phyloP scores from a whole-genome alignment of 164 flowering plant species.

The Amborella trichopoda region DNA sequence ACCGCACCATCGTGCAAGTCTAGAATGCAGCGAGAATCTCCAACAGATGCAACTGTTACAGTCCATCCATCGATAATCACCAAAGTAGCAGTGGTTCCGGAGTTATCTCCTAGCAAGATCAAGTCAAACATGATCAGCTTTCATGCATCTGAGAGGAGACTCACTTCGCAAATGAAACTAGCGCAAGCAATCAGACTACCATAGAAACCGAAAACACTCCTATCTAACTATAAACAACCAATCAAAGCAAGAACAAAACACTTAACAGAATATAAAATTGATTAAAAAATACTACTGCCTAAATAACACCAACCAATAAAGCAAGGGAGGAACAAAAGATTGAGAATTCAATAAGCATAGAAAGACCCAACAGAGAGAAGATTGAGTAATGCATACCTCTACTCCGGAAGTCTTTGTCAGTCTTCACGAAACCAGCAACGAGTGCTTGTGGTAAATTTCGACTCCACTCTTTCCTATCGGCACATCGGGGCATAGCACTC shows the following conservation, averaged over 20 bases:
- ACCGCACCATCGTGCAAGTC: constrained; percentile 79
- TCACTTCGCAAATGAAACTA: no score
- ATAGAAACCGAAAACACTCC: no score
- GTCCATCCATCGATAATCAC: constrained; percentile 80
- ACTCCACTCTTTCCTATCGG: constrained; percentile 82
- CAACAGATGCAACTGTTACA: constrained; percentile 81
- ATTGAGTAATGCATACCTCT: constrained; percentile 31
- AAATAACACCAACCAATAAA: no score
- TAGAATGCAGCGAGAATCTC: constrained; percentile 85
- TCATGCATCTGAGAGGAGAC: no score
- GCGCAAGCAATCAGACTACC: no score
- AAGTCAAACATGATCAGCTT: no score
- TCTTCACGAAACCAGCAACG: constrained; percentile 94
- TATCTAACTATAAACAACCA: no score
- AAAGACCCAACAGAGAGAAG: constrained; percentile 39
- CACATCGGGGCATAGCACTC: constrained; percentile 82
- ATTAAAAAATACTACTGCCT: no score
- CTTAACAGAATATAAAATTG: no score
- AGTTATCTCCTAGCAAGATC: no score
- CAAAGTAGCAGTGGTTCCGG: constrained; percentile 87
- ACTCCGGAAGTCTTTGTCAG: constrained; percentile 93
- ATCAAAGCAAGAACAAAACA: no score
- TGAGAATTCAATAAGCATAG: constrained; percentile 80
- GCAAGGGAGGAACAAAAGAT: constrained; percentile 63
- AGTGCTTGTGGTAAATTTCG: constrained; percentile 88